Conservation (phyloP, 768 basidiomycete species). For the Tubosaeta sp. region DNA sequence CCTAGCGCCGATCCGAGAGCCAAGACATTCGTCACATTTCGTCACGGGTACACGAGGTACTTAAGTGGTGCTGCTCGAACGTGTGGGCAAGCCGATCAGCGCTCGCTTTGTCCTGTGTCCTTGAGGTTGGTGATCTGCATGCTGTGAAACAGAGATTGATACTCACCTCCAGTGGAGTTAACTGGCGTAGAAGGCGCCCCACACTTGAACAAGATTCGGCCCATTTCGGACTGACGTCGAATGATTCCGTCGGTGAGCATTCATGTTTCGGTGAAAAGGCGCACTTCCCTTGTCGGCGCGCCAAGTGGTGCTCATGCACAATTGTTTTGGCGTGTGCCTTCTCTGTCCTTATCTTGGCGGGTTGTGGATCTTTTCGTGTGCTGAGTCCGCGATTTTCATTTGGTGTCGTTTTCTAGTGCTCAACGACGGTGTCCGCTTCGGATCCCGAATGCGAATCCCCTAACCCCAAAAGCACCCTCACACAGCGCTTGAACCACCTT, state of each 20-base stretch:
- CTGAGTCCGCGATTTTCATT: background rate
- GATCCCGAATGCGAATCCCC: slow-evolving; percentile 32
- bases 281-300: background rate
- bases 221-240: background rate
- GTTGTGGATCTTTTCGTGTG: no score
- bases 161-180: background rate
- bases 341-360: background rate
- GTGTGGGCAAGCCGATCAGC: background rate
- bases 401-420: background rate
- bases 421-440: background rate
- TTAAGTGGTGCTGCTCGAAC: no score
- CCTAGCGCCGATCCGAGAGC: no score
- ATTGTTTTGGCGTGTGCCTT: background rate
- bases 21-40: no score
- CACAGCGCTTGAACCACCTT: slow-evolving; percentile 60
- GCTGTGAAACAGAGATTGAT: background rate
- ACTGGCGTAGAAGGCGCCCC: no score
- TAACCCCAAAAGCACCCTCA: slow-evolving; percentile 57
- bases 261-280: background rate
- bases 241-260: background rate
- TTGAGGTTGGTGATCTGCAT: background rate
- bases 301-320: background rate
- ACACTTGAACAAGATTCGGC: no score
- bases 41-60: no score
- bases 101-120: background rate